Evolutionary conservation across 2,329 filamentous ascomycete genomes (phyloP), one percentile per base, ranked within the genome.

Genomic region (Verticillium albo-atrum): DNA sequence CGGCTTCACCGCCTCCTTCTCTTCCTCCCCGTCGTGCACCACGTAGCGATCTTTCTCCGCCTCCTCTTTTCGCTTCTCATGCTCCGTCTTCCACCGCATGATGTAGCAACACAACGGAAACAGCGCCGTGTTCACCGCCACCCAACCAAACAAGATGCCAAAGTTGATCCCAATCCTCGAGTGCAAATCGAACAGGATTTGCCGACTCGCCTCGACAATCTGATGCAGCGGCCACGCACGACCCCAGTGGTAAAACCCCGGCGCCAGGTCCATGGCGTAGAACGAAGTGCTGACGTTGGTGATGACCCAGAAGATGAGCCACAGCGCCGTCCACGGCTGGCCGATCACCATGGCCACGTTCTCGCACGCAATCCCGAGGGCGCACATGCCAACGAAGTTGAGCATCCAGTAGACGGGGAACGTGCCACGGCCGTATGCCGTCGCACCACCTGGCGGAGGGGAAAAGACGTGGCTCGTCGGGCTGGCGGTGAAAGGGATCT

Each of bases 241-340:
- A 0, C 84, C 85, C 82, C 83, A 89, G 2, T 71, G 68, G 67
- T 85, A 89, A 66, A 89, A 88, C 0, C 70, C 73, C 0, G 83
- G 81, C 2, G 82, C 79, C 26, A 89, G 72, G 27, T 85, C 82
- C 51, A 89, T 74, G 4, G 82, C 72, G 68, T 88, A 85, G 65
- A 89, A 87, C 0, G 78, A 73, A 0, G 84, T 87, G 0, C 79
- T 75, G 0, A 88, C 84, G 65, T 89, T 89, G 6, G 83, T 81
- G 59, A 89, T 86, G 50, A 89, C 84, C 85, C 84, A 88, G 65
- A 87, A 88, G 59, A 89, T 87, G 2, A 89, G 71, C 79, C 86
- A 89, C 0, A 87, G 68, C 0, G 83, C 79, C 2, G 68, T 69
- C 84, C 84, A 89, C 0, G 83, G 86, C 64, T 82, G 75, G 0